phyloP scores from a whole-genome alignment of 257 asterid genomes.

The Leptodermis oblonga region DNA sequence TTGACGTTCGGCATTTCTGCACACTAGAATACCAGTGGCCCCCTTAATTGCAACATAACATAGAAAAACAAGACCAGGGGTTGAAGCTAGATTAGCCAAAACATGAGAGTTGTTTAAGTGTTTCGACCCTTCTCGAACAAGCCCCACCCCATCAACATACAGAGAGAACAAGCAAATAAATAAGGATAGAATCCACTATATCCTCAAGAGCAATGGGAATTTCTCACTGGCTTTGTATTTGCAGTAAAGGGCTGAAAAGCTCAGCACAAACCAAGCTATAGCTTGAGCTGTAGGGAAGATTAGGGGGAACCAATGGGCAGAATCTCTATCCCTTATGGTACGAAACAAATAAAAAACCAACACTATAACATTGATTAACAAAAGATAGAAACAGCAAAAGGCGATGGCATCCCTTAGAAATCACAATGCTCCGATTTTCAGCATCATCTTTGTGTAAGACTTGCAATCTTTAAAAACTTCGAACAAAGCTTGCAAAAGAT shows the following conservation, averaged over 20 bases:
- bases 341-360: slow-evolving; percentile 55
- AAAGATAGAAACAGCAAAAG: slow-evolving; percentile 61
- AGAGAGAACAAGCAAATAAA: slow-evolving; percentile 44
- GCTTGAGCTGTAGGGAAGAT: slow-evolving; percentile 57
- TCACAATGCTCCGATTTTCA: slow-evolving; percentile 46
- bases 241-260: slow-evolving; percentile 59
- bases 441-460: slow-evolving; percentile 34
- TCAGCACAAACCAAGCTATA: slow-evolving; percentile 68
- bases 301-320: slow-evolving; percentile 44
- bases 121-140: slow-evolving; percentile 48
- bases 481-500: slow-evolving; percentile 33
- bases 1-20: slow-evolving; percentile 61
- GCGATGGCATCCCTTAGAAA: slow-evolving; percentile 53
- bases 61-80: slow-evolving; percentile 70
- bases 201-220: slow-evolving; percentile 54
- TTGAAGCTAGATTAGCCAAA: slow-evolving; percentile 50
- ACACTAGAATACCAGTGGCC: slow-evolving; percentile 53
- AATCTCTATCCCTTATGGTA: slow-evolving; percentile 37
- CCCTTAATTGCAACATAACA: slow-evolving; percentile 71
- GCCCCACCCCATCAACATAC: slow-evolving; percentile 58
- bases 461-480: no score
- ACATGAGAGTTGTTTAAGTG: slow-evolving; percentile 60
- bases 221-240: slow-evolving; percentile 46
- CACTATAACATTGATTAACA: slow-evolving; percentile 56
- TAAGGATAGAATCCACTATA: slow-evolving; percentile 83